Base-by-base conservation (phyloP, 2,329 filamentous ascomycete species). In the Epichloe glyceriae region DNA sequence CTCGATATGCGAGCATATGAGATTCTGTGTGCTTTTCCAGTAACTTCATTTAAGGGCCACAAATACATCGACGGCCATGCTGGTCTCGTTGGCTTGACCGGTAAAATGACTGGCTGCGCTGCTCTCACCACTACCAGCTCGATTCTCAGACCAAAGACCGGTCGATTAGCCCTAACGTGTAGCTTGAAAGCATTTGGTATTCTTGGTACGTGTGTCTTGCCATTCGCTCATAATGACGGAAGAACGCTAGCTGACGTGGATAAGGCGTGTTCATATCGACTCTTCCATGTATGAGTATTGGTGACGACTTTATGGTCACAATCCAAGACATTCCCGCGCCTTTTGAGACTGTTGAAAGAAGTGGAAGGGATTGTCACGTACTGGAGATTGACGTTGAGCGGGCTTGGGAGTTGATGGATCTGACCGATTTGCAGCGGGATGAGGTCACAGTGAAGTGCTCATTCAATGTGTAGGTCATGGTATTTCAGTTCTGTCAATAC, bases 41-140 rank as follows among this genome's bases (percentile, higher is more conserved):
- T 89, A 2, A 72, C 73, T 1, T 65, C 71, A 0, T 82, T 91
- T 55, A 65, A 69, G 1, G 70, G 68, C n/a, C 55, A 63, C 19
- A 60, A 58, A 20, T 53, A 58, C 35, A 56, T 55, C 1, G 46
- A 56, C 5, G 69, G 83, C 0, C 69, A 68, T 42, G 72, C 90
- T 2, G 82, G 87, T 0, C 82, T 85, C 17, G 66, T 97, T 1
- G 91, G 91, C 0, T 71, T 97, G 2, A 56, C 95, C 3, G 85
- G 79, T 2, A 95, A 96, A 66, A 95, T 97, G 86, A 88, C 88
- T 0, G 91, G 89, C 0, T 81, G 84, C 1, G 89, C 88, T 1
- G 89, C 88, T 0, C 75, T 95, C 7, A 70, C 84, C 1, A 74
- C 84, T 1, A 74, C 72, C 38, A 82, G 72, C n/a, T 73, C 77